Percentiles rank a stretch among this genome's conserved stretches.
Evolutionary conservation across 768 basidiomycete genomes (phyloP).

Genomic region (Trichaptum fuscoviolaceum): DNA sequence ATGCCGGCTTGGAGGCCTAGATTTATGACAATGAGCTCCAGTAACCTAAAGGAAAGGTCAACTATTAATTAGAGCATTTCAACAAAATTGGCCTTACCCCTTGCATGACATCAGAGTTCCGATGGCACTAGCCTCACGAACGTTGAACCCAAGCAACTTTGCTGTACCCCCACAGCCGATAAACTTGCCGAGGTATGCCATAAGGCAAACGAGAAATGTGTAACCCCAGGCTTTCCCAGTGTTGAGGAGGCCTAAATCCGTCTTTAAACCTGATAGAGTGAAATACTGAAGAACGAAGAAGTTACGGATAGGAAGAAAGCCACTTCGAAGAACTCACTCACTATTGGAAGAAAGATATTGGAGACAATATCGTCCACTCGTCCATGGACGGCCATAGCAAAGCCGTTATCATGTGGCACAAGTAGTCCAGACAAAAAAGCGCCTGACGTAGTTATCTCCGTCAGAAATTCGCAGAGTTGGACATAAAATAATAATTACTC

Average conservation of each 20-base stretch:
- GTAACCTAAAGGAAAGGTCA: too few species aligned
- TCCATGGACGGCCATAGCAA: constrained; percentile 34
- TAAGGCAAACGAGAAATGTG: constrained; percentile 31
- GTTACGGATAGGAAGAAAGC: too few species aligned
- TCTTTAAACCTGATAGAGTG: constrained; percentile 37
- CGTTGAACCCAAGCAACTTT: constrained; percentile 27
- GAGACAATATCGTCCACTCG: constrained; percentile 42
- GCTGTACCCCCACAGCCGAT: constrained; percentile 32
- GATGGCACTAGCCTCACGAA: constrained; percentile 33
- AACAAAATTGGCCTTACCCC: constrained; percentile 37
- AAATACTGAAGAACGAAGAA: constrained; percentile 30
- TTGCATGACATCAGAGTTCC: constrained; percentile 42
- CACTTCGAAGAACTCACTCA: constrained; percentile 7
- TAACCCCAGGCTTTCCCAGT: constrained; percentile 37
- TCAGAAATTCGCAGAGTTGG: too few species aligned
- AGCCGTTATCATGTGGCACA: constrained; percentile 36
- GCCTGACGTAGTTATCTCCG: too few species aligned
- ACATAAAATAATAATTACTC: too few species aligned
- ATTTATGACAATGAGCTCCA: constrained; percentile 48
- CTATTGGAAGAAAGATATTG: constrained; percentile 34
- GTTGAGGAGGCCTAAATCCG: constrained; percentile 40
- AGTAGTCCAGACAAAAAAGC: constrained; percentile 38
- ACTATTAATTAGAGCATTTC: too few species aligned
- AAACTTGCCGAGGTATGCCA: constrained; percentile 42
- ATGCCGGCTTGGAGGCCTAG: constrained; percentile 32